Evolutionary conservation across 2,329 filamentous ascomycete species (phyloP).

Genomic region (Calonectria henricotiae): DNA sequence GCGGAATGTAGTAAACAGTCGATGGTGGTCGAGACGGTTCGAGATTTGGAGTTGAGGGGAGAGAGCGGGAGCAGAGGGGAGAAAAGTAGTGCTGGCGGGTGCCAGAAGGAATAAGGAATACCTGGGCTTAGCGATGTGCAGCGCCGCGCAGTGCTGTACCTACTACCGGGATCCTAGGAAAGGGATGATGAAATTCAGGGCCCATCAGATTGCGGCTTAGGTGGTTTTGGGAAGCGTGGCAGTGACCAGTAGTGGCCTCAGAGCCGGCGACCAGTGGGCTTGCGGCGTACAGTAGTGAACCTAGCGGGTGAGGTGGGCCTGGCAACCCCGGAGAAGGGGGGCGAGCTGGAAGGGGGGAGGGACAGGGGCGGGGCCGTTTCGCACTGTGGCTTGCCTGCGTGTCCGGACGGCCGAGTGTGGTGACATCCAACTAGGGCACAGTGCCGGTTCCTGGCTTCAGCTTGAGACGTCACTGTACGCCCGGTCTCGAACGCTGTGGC

Average conservation of each 20-base stretch:
- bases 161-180: conserved; percentile 45
- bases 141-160: conserved; percentile 1
- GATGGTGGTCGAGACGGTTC: conserved; percentile 37
- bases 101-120: conserved; percentile 25
- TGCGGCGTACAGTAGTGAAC: conserved; percentile 25
- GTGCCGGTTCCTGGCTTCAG: conserved; percentile 37
- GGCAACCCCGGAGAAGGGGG: conserved; percentile 33
- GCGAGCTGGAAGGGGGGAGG: conserved; percentile 16
- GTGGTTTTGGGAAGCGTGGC: conserved; percentile 40
- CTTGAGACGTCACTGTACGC: conserved; percentile 43
- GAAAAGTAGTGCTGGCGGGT: conserved; percentile 44
- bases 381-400: conserved; percentile 44
- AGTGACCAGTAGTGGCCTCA: conserved; percentile 31
- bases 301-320: conserved; percentile 40
- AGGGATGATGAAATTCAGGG: conserved; percentile 52
- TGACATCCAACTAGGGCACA: conserved; percentile 36
- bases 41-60: conserved; percentile 31
- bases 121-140: conserved; percentile 21
- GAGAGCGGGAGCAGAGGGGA: conserved; percentile 43
- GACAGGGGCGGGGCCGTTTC: conserved; percentile 29
- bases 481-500: conserved; percentile 44
- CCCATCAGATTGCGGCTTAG: conserved; percentile 48
- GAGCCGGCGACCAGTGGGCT: conserved; percentile 23
- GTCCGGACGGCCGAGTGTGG: conserved; percentile 4
- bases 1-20: conserved; percentile 35